Conservation (phyloP, 768 basidiomycete genomes). For the Coprinopsis sp. region DNA sequence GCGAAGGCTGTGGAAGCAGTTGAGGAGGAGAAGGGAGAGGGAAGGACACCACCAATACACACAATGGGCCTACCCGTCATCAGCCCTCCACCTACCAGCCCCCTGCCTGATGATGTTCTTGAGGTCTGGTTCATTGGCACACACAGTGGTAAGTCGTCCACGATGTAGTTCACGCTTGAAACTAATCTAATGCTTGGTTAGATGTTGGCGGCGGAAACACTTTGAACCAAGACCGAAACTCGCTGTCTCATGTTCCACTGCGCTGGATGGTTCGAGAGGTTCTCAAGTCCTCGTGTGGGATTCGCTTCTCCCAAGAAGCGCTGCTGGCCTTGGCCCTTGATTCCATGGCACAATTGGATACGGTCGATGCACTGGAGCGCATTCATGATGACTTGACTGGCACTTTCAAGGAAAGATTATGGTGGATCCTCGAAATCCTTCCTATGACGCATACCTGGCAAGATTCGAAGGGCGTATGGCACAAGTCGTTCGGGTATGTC, state of each 20-base stretch:
- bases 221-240: conserved; percentile 34
- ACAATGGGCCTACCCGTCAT: too few relatives aligned
- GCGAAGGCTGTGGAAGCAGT: conserved; percentile 12
- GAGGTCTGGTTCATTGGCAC: conserved; percentile 83
- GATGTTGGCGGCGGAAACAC: conserved; percentile 70
- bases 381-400: conserved; percentile 48
- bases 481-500: conserved; percentile 49
- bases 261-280: conserved; percentile 79
- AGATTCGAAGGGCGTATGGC: conserved; percentile 51
- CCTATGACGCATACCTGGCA: conserved; percentile 54
- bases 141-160: conserved; percentile 52
- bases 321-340: conserved; percentile 23
- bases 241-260: conserved; percentile 57
- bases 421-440: conserved; percentile 74
- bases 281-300: conserved; percentile 50
- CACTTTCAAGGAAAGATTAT: conserved; percentile 28
- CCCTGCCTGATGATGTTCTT: conserved; percentile 42
- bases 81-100: too few relatives aligned
- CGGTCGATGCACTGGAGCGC: conserved; percentile 41
- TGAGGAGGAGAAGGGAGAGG: too few relatives aligned
- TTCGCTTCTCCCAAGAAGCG: conserved; percentile 50
- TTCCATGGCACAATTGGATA: conserved; percentile 20
- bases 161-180: background rate
- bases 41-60: too few relatives aligned
- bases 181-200: conserved; percentile 18